Percentiles rank a stretch among this genome's conserved stretches.
Evolutionary conservation across 2,329 filamentous ascomycete genomes (phyloP).

Genomic region (Myriangium duriaei): DNA sequence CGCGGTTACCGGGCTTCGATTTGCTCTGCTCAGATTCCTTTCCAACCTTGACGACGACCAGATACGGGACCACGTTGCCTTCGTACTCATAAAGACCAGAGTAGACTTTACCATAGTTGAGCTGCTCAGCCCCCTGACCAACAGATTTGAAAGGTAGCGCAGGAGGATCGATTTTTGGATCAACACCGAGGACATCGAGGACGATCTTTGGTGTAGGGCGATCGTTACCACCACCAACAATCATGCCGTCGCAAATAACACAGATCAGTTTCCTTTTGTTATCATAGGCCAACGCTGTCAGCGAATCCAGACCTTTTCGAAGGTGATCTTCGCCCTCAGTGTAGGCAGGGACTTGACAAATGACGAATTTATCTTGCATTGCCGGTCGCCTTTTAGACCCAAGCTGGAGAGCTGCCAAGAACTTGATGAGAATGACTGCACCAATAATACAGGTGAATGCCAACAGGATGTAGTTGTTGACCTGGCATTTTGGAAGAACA

Average conservation of each 20-base stretch:
- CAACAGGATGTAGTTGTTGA: slow-evolving; percentile 84
- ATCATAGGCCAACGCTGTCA: slow-evolving; percentile 90
- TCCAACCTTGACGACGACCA: slow-evolving; percentile 93
- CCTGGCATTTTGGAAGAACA: slow-evolving; percentile 58
- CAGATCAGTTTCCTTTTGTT: slow-evolving; percentile 97
- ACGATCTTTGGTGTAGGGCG: slow-evolving; percentile 95
- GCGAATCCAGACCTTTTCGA: slow-evolving; percentile 81
- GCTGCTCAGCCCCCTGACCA: slow-evolving; percentile 74
- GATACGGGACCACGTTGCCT: slow-evolving; percentile 91
- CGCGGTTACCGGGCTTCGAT: slow-evolving; percentile 90
- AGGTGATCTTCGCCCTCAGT: slow-evolving; percentile 95
- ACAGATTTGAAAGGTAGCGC: slow-evolving; percentile 90
- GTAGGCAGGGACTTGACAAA: slow-evolving; percentile 94
- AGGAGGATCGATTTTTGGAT: slow-evolving; percentile 90
- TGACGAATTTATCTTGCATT: slow-evolving; percentile 96
- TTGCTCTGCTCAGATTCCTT: slow-evolving; percentile 90
- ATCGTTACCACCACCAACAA: slow-evolving; percentile 91
- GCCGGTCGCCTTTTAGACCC: slow-evolving; percentile 80
- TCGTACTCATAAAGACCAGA: slow-evolving; percentile 95
- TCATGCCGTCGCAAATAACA: slow-evolving; percentile 94
- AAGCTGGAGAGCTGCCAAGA: slow-evolving; percentile 83
- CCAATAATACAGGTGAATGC: slow-evolving; percentile 78
- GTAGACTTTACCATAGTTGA: slow-evolving; percentile 98
- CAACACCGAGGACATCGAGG: slow-evolving; percentile 89
- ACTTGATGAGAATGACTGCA: slow-evolving; percentile 71